Base-by-base conservation (phyloP, 148 eudicot genomes). In the Arctostaphylos glauca region DNA sequence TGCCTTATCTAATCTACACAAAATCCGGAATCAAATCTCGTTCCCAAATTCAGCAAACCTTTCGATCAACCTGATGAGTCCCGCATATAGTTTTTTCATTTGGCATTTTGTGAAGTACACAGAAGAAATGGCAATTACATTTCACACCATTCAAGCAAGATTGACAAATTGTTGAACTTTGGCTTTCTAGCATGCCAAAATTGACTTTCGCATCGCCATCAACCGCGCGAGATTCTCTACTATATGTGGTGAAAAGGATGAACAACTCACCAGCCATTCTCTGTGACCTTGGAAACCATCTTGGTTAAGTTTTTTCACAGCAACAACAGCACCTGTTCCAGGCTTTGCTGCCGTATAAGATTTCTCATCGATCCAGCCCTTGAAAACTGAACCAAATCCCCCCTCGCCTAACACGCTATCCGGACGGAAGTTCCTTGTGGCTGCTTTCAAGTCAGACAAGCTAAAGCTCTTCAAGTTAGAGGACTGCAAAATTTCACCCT, bases 321-420 rank as follows among this genome's bases (percentile, higher is more conserved):
- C 97, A 85, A 95, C 89, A 52, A 92, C 90, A 77, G 90, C 81
- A 60, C 98, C 98, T 0, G 91, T 92, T 10, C 98, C 98, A 7
- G 95, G 94, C 79, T 92, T 95, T n/a, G 96, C 62, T 31, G 98
- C 92, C 7, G 88, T 48, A 68, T 80, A 89, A 0, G 94, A 85
- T 13, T 87, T 79, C 87, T 93, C 97, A 66, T 95, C 95, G 38
- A 95, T 91, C 98, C 97, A 95, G 47, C 77, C 77, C 31, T 74
- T 46, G 56, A 53, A 77, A 55, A 77, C 48, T 58, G 68, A 78
- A 78, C 98, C 98, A 78, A 95, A 95, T 76, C 98, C 97, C 38
- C 98, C 98, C 84, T 92, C 98, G 49, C 98, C 98, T 0, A 95
- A 78, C 84, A 95, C 91, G 66, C 94, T 95, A 84, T 95, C 97